Evolutionary conservation across 148 eudicot species (phyloP).

Genomic region (Camellia granthamiana): DNA sequence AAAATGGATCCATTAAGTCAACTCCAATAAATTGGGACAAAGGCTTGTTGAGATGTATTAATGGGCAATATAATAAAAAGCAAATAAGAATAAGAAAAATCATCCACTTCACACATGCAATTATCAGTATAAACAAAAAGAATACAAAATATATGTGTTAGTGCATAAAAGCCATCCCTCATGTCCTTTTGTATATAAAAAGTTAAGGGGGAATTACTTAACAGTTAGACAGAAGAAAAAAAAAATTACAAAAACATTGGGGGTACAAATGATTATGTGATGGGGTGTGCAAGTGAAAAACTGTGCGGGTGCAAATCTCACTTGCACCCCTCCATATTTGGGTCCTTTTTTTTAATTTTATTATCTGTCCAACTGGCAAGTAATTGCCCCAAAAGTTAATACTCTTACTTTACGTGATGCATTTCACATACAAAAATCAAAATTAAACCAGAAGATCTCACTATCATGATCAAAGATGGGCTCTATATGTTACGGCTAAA

Average conservation of each 20-base stretch:
- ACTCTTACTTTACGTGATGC: background rate
- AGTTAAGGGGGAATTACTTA: no score
- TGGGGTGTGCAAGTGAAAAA: no score
- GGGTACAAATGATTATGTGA: no score
- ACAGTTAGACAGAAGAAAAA: no score
- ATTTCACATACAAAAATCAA: background rate
- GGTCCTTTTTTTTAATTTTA: no score
- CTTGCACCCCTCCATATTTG: no score
- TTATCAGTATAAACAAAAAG: background rate
- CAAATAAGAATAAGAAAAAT: slow-evolving; percentile 8
- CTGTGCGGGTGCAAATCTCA: no score
- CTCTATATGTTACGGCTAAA: background rate
- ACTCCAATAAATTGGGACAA: background rate
- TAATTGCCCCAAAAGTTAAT: background rate
- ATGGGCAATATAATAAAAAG: background rate
- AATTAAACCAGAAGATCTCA: slow-evolving; percentile 5
- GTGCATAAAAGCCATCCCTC: background rate
- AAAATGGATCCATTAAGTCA: background rate
- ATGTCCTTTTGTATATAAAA: background rate
- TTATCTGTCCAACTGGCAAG: no score
- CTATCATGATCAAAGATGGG: background rate
- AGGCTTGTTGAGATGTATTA: background rate
- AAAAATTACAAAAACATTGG: no score
- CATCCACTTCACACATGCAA: background rate
- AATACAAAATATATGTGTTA: background rate